phyloP scores from a whole-genome alignment of 2,329 filamentous ascomycete species.

The Fusarium floridanum region DNA sequence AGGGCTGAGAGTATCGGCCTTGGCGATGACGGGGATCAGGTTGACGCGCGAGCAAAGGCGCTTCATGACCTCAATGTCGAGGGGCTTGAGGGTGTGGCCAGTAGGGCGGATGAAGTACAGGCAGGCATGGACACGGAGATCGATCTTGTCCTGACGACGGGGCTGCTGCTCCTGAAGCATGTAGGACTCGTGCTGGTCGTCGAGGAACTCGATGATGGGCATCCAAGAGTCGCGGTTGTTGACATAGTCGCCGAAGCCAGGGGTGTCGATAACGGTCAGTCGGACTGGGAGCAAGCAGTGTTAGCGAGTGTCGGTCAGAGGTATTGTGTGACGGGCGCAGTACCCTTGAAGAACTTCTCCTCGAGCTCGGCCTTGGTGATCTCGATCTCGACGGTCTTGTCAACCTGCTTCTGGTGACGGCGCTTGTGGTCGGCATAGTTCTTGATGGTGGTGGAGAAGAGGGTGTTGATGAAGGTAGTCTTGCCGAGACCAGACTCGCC shows the following conservation, averaged over 20 bases:
- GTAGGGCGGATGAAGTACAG: conserved; percentile 99
- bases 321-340: conserved; percentile 11
- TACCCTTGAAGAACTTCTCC: conserved; percentile 99
- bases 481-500: conserved; percentile 98
- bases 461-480: conserved; percentile 99
- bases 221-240: conserved; percentile 99
- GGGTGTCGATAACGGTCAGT: conserved; percentile 98
- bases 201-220: conserved; percentile 99
- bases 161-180: conserved; percentile 99
- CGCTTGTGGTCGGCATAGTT: conserved; percentile 99
- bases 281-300: conserved; percentile 73
- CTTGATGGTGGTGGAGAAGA: conserved; percentile 99
- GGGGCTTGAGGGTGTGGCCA: conserved; percentile 96
- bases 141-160: conserved; percentile 97
- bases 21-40: conserved; percentile 97
- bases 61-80: conserved; percentile 99
- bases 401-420: conserved; percentile 98
- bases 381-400: conserved; percentile 99
- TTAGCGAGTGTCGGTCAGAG: conserved; percentile 33
- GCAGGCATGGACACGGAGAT: conserved; percentile 97
- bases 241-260: conserved; percentile 99
- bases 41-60: conserved; percentile 97
- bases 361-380: conserved; percentile 99
- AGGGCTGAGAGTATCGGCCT: conserved; percentile 97
- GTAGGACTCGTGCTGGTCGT: conserved; percentile 99